These are phyloP conservation scores for Fusarium sterilihyphosum DNA, from an alignment of 2,329 filamentous ascomycete genomes.

Conservation along the genomic window DNA sequence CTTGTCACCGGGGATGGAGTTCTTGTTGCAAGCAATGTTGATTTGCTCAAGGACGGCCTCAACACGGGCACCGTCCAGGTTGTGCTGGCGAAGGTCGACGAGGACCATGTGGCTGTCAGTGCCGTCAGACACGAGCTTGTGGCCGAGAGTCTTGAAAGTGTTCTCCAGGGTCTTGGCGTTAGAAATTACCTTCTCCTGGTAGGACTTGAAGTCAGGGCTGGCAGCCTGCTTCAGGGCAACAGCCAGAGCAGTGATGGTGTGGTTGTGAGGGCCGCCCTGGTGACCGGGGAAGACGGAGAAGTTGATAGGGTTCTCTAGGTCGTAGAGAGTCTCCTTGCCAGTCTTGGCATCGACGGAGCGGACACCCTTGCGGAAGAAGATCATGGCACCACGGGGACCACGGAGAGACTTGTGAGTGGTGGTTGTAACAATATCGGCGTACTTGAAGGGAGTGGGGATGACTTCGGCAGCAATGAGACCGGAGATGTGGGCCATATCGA, in stretches of 20 bases:
- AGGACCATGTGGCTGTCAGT: conserved; percentile 99
- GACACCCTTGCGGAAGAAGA: conserved; percentile 99
- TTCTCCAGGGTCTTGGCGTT: conserved; percentile 93
- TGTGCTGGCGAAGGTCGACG: conserved; percentile 87
- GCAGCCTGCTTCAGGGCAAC: conserved; percentile 96
- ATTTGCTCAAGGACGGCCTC: conserved; percentile 97
- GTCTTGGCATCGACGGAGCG: conserved; percentile 90
- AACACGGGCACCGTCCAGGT: conserved; percentile 91
- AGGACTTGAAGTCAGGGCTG: conserved; percentile 88
- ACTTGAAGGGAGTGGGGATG: conserved; percentile 89
- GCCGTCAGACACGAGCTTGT: conserved; percentile 94
- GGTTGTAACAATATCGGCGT: conserved; percentile 97
- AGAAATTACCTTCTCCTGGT: conserved; percentile 90
- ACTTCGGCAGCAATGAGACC: conserved; percentile 93
- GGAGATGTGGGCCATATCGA: conserved; percentile 99
- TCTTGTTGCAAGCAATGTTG: conserved; percentile 99
- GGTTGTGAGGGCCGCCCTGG: conserved; percentile 98
- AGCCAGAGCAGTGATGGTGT: conserved; percentile 97
- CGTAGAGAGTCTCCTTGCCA: conserved; percentile 89
- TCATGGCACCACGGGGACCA: conserved; percentile 98
- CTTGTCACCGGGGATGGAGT: conserved; percentile 97
- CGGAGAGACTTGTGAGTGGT: conserved; percentile 99
- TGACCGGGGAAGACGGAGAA: conserved; percentile 99
- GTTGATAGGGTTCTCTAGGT: conserved; percentile 96
- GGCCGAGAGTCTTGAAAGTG: conserved; percentile 85